Percentiles rank a stretch among this genome's conserved stretches.
Conservation (phyloP, 371 early-diverging fungal genomes). For the Rhizomucor miehei region DNA sequence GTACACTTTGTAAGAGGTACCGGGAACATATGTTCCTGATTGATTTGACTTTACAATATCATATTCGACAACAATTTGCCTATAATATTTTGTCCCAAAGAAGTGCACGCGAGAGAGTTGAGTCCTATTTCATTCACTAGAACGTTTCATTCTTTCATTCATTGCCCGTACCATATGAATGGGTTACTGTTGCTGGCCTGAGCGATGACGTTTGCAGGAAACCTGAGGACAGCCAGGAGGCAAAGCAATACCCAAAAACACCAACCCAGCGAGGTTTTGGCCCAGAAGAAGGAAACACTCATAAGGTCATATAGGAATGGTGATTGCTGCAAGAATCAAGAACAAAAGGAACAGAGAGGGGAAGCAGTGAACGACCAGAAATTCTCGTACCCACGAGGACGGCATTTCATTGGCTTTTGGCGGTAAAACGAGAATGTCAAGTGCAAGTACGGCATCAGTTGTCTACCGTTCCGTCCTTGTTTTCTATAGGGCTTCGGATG, state of each 20-base stretch:
- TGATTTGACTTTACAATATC: slow-evolving; percentile 8
- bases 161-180: slow-evolving; percentile 10
- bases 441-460: too few relatives aligned
- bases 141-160: neutral
- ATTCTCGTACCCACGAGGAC: too few relatives aligned
- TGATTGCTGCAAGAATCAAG: neutral
- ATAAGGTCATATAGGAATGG: neutral
- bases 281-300: neutral
- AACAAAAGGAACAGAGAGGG: too few relatives aligned
- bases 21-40: neutral
- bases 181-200: slow-evolving; percentile 9
- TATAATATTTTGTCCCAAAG: neutral
- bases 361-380: too few relatives aligned
- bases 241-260: too few relatives aligned
- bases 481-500: too few relatives aligned
- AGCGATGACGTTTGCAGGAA: neutral
- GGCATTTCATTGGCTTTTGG: too few relatives aligned
- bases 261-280: neutral
- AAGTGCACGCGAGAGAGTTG: neutral
- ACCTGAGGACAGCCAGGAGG: neutral
- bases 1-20: slow-evolving; percentile 26
- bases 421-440: too few relatives aligned
- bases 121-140: neutral
- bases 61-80: slow-evolving; percentile 12
- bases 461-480: too few relatives aligned